Evolutionary conservation across 495 filamentous ascomycete genomes (phyloP), one percentile per base, ranked within the genome.

Genomic region (Niebla homalea): DNA sequence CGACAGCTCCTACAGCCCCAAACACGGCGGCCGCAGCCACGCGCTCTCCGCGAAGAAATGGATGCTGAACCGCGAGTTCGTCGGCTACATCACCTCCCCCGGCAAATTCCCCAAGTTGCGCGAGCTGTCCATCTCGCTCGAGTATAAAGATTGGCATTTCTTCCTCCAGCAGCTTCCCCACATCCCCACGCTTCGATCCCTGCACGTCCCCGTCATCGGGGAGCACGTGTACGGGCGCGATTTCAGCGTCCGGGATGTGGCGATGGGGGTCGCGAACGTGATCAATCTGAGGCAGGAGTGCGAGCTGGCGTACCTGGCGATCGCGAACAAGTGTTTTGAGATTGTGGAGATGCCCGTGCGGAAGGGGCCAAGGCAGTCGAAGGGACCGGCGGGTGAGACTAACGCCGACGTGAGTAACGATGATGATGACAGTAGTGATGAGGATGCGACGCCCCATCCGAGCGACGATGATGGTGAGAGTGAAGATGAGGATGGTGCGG

Each of bases 131-230:
- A 79, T 89, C 57, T 76, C 79, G 3, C 73, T 95, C 43, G 79
- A 88, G 49, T 87, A 83, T 62, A 83, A 76, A 51, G 86, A 94
- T 58, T 97, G 89, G 89, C 90, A 97, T 69, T 83, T 76, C 54
- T 88, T 97, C 70, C 75, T 97, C 5, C 87, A 88, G 57, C 73
- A 81, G 46, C 76, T 97, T 16, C 87, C 87, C 2, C 73, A 80
- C 26, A 72, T 94, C 47, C 73, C 82, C 2, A 79, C 85, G 48
- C 75, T 97, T 25, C 81, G 80, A 3, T 81, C 85, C 1, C 71
- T 95, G 5, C 81, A 95, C 58, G 77, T 97, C 22, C 78, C 85
- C 2, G 74, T 82, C 57, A 80, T 95, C 26, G 67, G 74, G 35
- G 78, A 84, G 36, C 76, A 77, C 48, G 71, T 77, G n/a, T 71